Conservation (phyloP, 352 stramenopile genomes). For the Pythium insidiosum region DNA sequence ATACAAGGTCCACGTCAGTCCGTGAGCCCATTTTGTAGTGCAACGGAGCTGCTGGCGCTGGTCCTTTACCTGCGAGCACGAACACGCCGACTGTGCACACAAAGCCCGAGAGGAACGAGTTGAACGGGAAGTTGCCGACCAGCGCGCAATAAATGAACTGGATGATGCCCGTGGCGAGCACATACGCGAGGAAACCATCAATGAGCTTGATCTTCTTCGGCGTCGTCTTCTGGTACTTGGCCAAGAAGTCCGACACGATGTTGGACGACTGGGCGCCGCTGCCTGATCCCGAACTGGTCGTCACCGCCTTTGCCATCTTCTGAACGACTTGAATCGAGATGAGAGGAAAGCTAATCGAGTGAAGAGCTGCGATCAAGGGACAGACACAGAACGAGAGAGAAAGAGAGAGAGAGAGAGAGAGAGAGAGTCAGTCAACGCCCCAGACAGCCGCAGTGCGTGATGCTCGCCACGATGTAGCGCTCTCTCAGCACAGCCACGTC, state of each 20-base stretch:
- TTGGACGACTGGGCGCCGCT: slow-evolving; percentile 16
- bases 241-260: slow-evolving; percentile 56
- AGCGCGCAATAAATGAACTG: slow-evolving; percentile 90
- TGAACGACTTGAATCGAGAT: too few species aligned
- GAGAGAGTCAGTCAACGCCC: too few species aligned
- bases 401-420: too few species aligned
- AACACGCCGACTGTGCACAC: slow-evolving; percentile 88
- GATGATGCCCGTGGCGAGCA: slow-evolving; percentile 79
- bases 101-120: slow-evolving; percentile 89
- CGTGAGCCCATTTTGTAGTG: background rate
- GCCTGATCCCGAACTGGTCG: slow-evolving; percentile 17
- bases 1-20: background rate
- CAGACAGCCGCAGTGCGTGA: too few species aligned
- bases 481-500: too few species aligned
- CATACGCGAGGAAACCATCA: slow-evolving; percentile 87
- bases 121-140: slow-evolving; percentile 89
- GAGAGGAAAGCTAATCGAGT: too few species aligned
- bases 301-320: slow-evolving; percentile 29
- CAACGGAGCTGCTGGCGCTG: too few species aligned
- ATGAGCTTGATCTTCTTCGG: slow-evolving; percentile 88
- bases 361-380: too few species aligned
- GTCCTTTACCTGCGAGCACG: slow-evolving; percentile 79
- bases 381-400: too few species aligned
- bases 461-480: too few species aligned
- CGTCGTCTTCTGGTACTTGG: slow-evolving; percentile 79